Conservation (phyloP, 2,329 filamentous ascomycete genomes). For the Epichloe baconii region DNA sequence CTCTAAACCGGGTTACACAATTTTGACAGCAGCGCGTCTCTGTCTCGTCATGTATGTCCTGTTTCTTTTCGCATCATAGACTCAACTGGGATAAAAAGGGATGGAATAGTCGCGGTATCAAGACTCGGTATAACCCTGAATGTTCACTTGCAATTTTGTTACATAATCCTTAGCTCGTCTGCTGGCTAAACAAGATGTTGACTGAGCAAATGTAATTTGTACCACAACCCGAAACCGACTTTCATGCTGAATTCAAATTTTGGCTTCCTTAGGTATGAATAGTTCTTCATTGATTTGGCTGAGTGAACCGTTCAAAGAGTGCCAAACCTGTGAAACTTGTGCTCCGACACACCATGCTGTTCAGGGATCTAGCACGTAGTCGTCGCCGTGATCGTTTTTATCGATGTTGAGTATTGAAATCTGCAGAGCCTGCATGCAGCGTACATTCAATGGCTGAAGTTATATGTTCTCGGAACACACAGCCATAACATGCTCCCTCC, state of each 20-base stretch:
- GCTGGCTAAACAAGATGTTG: neutral
- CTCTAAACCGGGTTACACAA: conserved; percentile 3
- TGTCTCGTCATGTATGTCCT: neutral
- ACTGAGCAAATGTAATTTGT: neutral
- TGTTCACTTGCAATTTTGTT: neutral
- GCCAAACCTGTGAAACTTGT: too few relatives aligned
- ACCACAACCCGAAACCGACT: neutral
- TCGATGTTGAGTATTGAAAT: too few relatives aligned
- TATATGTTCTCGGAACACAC: too few relatives aligned
- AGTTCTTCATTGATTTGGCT: too few relatives aligned
- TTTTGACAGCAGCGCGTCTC: neutral
- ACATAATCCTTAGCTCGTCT: neutral
- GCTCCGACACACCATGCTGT: too few relatives aligned
- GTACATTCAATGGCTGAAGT: too few relatives aligned
- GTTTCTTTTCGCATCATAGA: conserved; percentile 2
- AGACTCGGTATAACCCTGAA: neutral
- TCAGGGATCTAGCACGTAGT: too few relatives aligned
- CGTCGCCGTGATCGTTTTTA: too few relatives aligned
- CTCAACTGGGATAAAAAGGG: conserved; percentile 1
- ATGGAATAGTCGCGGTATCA: neutral
- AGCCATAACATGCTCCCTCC: too few relatives aligned
- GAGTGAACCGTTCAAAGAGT: too few relatives aligned
- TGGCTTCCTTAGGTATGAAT: neutral
- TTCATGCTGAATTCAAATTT: neutral
- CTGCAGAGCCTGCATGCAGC: too few relatives aligned